Evolutionary conservation across 768 basidiomycete genomes (phyloP), one percentile per base, ranked within the genome.

Genomic region (Rhodotorula paludigena): DNA sequence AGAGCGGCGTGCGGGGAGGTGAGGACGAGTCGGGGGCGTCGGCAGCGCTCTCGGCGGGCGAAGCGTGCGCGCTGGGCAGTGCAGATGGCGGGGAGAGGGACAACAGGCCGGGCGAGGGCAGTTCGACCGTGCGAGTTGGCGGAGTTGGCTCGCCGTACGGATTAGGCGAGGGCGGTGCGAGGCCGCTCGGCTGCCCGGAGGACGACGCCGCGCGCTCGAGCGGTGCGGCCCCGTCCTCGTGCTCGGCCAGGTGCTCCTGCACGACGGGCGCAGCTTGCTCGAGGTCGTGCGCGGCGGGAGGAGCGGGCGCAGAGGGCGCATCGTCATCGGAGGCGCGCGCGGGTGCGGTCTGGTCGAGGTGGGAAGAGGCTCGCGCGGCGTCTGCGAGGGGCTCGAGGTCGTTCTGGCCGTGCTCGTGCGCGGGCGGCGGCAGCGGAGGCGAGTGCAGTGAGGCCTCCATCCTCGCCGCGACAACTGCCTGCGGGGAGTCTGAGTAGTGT

Each of bases 111-210:
- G 36, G 51, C 36, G 12, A 30, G 44, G n/a, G 44, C 5, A 55
- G 54, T 6, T 55, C 54, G 54, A 30, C 38, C 2, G 52, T 36
- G 25, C 5, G 25, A 0, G 52, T 25, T 15, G 61, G 61, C 32
- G 61, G 61, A 21, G 61, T 62, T 4, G 61, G n/a, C 32, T 62
- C 52, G 53, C 61, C 61, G 61, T 62, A 62, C 7, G 52, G 61
- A 11, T 62, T 49, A 2, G 59, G 47, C 11, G 48, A 36, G 0
- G 47, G 59, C 1, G 47, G 47, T 11, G 35, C 36, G 38, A 55
- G 54, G 11, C 35, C 35, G 9, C 6, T 41, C 38, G 38, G 6
- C 28, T 5, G 47, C 35, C 14, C 10, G 30, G 2, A 16, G 10
- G 49, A 32, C 28, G 32, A 10, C 30, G 49, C 14, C 28, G 2